phyloP scores from a whole-genome alignment of 2,329 filamentous ascomycete genomes.

The Leptoxyphium fumago region DNA sequence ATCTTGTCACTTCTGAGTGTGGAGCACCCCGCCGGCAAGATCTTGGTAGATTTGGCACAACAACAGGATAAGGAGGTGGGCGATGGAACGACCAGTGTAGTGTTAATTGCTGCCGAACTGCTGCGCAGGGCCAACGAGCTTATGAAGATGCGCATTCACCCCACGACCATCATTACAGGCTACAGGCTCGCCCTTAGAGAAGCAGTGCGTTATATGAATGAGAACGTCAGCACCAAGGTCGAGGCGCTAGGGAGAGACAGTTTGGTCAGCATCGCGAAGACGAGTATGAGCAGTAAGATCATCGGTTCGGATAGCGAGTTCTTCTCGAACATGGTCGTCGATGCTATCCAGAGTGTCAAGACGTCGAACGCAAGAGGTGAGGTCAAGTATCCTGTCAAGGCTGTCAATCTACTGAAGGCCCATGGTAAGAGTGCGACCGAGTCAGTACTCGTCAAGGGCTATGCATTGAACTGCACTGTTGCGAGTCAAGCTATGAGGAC shows the following conservation, averaged over 20 bases:
- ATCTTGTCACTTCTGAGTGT: constrained; percentile 92
- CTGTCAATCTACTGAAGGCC: constrained; percentile 95
- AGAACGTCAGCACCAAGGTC: constrained; percentile 93
- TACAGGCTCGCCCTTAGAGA: constrained; percentile 91
- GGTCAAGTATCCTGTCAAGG: constrained; percentile 95
- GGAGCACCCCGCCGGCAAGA: constrained; percentile 96
- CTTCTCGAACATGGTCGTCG: constrained; percentile 93
- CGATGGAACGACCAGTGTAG: constrained; percentile 94
- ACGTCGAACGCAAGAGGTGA: constrained; percentile 81
- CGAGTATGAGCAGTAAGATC: constrained; percentile 98
- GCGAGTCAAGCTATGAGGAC: constrained; percentile 97
- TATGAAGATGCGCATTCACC: constrained; percentile 99
- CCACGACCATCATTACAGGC: constrained; percentile 96
- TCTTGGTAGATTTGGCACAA: constrained; percentile 90
- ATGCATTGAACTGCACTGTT: constrained; percentile 96
- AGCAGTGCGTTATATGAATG: constrained; percentile 96
- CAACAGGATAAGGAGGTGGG: constrained; percentile 99
- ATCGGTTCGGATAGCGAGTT: constrained; percentile 93
- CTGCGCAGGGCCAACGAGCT: constrained; percentile 89
- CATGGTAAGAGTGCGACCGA: constrained; percentile 87
- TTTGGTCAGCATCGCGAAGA: constrained; percentile 89
- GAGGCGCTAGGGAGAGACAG: constrained; percentile 82
- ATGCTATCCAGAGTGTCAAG: constrained; percentile 92
- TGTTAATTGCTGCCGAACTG: constrained; percentile 91
- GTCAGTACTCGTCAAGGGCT: constrained; percentile 84